phyloP scores from a whole-genome alignment of 441 rosid species.

The Daphne laureola region DNA sequence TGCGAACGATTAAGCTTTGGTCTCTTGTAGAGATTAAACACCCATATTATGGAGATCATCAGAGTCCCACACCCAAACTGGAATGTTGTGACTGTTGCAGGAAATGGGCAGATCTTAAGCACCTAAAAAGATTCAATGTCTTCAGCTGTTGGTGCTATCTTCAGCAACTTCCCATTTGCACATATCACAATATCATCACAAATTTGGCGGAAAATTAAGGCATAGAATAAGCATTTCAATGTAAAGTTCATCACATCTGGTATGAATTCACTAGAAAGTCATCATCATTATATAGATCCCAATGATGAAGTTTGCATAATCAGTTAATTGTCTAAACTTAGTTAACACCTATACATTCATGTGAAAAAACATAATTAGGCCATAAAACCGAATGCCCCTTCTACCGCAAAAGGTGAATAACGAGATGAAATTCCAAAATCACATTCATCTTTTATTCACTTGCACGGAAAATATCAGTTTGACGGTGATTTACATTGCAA shows the following conservation, averaged over 20 bases:
- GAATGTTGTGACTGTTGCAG: slow-evolving; percentile 58
- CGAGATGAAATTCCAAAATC: no score
- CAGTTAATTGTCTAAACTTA: no score
- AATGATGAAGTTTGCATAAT: no score
- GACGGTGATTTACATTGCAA: background rate
- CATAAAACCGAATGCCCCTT: background rate
- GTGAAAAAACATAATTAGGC: no score
- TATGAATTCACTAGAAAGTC: background rate
- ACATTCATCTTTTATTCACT: background rate
- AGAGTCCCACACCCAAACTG: slow-evolving; percentile 53
- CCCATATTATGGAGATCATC: slow-evolving; percentile 44
- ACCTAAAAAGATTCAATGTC: slow-evolving; percentile 24
- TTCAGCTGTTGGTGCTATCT: background rate
- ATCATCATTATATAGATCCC: no score
- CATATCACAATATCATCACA: background rate
- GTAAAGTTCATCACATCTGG: background rate
- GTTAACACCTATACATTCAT: no score
- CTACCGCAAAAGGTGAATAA: background rate
- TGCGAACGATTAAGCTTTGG: slow-evolving; percentile 48
- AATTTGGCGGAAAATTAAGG: background rate
- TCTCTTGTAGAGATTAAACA: slow-evolving; percentile 34
- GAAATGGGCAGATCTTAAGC: slow-evolving; percentile 48
- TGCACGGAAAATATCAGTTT: background rate
- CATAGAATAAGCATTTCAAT: background rate
- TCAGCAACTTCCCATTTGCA: background rate